A percentile compares a stretch with the other conserved stretches of the same genome.
phyloP scores from a whole-genome alignment of 805 yeast species.

The Saccharomycopsis vini region DNA sequence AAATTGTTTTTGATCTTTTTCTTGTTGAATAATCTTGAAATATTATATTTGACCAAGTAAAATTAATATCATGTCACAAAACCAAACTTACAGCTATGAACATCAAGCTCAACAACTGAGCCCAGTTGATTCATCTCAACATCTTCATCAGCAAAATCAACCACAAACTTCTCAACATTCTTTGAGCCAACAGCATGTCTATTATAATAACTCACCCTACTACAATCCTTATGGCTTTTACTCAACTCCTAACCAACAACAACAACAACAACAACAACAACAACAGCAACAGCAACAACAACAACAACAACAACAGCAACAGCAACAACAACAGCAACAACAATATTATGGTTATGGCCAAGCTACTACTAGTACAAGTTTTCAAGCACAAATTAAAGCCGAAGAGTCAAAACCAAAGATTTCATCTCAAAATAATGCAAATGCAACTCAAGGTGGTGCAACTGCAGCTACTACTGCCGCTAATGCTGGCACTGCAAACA shows the following conservation, averaged over 20 bases:
- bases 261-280: not conserved
- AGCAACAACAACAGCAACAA: not conserved
- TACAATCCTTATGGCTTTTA: not conserved
- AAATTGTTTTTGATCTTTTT: no score
- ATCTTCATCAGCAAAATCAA: not conserved
- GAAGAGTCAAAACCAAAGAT: not conserved
- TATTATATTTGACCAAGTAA: no score
- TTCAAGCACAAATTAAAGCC: not conserved
- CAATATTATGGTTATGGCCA: not conserved
- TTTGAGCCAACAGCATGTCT: not conserved
- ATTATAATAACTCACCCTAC: not conserved
- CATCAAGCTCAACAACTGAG: no score
- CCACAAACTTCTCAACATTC: not conserved
- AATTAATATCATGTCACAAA: no score
- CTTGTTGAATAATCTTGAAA: no score
- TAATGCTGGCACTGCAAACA: not conserved
- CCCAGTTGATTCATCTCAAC: no score
- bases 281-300: not conserved
- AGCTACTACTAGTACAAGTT: slow-evolving; percentile 1
- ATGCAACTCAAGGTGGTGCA: slow-evolving; percentile 4
- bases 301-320: slow-evolving; percentile 1
- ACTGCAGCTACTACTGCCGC: slow-evolving; percentile 4
- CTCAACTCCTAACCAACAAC: not conserved
- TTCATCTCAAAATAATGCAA: not conserved
- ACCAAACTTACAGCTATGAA: no score